Conservation (phyloP, 208 protist species). For the Acanthamoeba sp. region DNA sequence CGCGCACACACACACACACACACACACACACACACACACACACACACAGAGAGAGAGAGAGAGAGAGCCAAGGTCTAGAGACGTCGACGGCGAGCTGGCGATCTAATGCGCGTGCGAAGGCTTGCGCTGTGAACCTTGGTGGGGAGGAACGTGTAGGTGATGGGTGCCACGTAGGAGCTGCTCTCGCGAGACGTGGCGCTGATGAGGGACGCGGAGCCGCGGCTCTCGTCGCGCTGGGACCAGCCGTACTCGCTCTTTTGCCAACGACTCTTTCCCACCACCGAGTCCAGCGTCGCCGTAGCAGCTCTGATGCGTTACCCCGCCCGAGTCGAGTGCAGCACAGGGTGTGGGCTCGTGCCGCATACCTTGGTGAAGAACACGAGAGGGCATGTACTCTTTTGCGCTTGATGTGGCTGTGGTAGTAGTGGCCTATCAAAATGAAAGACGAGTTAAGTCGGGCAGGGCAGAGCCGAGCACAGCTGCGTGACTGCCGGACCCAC, state of each 20-base stretch:
- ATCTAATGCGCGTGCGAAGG: no score
- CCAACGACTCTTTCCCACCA: conserved; percentile 4
- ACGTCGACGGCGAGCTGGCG: no score
- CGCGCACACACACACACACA: not conserved
- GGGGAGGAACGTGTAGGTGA: conserved; percentile 9
- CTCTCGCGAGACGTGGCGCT: conserved; percentile 12
- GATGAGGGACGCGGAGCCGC: not conserved
- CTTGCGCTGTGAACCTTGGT: no score
- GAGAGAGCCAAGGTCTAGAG: no score
- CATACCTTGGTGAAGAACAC: not conserved
- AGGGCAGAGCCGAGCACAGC: no score
- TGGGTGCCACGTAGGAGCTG: not conserved
- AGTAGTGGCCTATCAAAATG: no score
- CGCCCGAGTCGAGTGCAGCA: not conserved
- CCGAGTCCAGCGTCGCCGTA: not conserved
- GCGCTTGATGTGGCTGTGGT: no score
- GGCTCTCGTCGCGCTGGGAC: not conserved
- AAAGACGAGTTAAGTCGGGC: no score
- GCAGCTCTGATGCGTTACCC: not conserved
- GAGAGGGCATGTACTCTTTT: no score
- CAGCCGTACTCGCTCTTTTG: conserved; percentile 49
- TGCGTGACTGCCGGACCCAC: no score
- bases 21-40: not conserved
- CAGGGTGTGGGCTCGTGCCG: no score
- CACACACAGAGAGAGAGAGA: no score